Conservation (phyloP, 2,329 filamentous ascomycete genomes). For the Trichothecium sympodiale region DNA sequence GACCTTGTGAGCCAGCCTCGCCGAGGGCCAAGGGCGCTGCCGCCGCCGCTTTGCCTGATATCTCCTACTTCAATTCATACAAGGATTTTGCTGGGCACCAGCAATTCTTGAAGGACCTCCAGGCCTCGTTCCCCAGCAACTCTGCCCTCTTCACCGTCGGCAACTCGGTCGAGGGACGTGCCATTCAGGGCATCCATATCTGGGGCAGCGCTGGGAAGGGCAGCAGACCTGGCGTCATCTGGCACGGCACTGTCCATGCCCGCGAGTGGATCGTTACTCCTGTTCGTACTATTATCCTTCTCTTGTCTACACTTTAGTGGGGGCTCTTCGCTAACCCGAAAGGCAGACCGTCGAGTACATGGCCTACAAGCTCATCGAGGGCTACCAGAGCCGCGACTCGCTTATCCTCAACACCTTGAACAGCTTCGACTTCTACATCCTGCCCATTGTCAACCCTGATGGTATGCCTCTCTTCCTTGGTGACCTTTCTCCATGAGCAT, state of each 20-base stretch:
- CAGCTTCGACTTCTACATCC: constrained; percentile 55
- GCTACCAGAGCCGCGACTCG: constrained; percentile 25
- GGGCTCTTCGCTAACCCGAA: background rate
- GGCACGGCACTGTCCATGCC: constrained; percentile 48
- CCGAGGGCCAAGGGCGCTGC: constrained; percentile 1
- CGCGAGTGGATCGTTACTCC: constrained; percentile 46
- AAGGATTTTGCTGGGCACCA: constrained; percentile 40
- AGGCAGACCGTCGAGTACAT: constrained; percentile 37
- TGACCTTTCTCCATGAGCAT: no score
- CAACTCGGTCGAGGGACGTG: constrained; percentile 31
- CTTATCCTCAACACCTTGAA: constrained; percentile 29
- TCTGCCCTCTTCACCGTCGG: constrained; percentile 39
- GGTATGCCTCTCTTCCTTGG: constrained; percentile 21
- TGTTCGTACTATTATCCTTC: no score
- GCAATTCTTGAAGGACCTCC: constrained; percentile 33
- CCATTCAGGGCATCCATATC: constrained; percentile 52
- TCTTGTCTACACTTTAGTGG: no score
- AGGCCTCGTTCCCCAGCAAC: constrained; percentile 27
- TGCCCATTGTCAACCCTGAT: constrained; percentile 52
- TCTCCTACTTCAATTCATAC: constrained; percentile 34
- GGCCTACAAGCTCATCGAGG: constrained; percentile 34
- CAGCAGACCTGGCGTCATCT: constrained; percentile 39
- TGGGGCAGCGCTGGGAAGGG: constrained; percentile 34
- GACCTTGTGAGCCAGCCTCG: background rate
- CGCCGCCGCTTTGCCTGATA: constrained; percentile 3